A percentile compares a stretch with the other conserved stretches of the same genome.
Evolutionary conservation across 805 yeast species (phyloP).

Genomic region (Wickerhamomyces canadensis): DNA sequence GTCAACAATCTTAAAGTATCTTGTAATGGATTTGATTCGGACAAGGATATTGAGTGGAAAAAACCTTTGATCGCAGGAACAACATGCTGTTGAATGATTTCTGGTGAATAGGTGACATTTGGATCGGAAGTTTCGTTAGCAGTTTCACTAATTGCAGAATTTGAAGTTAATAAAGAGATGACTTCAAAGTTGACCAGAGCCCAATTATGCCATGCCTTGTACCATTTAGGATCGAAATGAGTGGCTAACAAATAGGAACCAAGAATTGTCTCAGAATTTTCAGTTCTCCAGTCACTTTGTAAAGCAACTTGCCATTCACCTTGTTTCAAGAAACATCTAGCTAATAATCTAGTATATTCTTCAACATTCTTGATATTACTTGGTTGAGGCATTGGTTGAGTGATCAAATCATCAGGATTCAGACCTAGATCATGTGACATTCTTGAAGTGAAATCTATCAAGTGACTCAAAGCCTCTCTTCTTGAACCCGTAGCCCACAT

Average conservation of each 20-base stretch:
- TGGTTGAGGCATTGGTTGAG: conserved; percentile 75
- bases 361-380: conserved; percentile 59
- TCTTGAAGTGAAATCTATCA: conserved; percentile 85
- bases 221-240: conserved; percentile 90
- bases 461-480: conserved; percentile 76
- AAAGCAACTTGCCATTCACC: conserved; percentile 97
- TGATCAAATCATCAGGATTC: conserved; percentile 79
- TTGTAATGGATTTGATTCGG: conserved; percentile 82
- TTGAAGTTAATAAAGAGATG: conserved; percentile 52
- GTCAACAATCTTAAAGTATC: conserved; percentile 88
- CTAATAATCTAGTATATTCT: conserved; percentile 77
- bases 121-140: conserved; percentile 16
- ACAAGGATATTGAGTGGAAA: conserved; percentile 87
- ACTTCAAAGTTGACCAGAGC: conserved; percentile 97
- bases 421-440: conserved; percentile 86
- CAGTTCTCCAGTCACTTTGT: conserved; percentile 73
- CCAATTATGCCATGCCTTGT: conserved; percentile 99
- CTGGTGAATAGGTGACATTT: conserved; percentile 34
- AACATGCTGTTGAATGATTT: conserved; percentile 77
- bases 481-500: conserved; percentile 96
- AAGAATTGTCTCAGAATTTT: conserved; percentile 73
- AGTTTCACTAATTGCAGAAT: conserved; percentile 27
- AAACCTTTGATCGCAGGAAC: conserved; percentile 95
- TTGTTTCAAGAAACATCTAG: conserved; percentile 93
- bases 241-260: conserved; percentile 93